Evolutionary conservation across 176 grass and related monocot genomes (phyloP), one percentile per base, ranked within the genome.

Genomic region (Oryza punctata): DNA sequence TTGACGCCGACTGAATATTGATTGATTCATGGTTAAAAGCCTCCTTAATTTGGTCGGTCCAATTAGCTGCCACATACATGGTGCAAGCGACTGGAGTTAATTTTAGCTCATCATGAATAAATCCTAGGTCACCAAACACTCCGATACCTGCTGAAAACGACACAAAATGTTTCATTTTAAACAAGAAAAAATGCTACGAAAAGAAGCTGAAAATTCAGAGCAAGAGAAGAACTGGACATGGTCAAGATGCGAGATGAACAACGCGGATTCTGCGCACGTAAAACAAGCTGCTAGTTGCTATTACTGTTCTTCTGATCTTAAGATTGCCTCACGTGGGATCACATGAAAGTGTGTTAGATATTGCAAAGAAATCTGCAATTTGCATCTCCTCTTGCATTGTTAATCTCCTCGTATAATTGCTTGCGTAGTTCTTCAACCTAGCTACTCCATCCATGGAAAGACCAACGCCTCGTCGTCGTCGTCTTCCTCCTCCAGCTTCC

Each of bases 251-350:
- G 0, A 64, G 18, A 38, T 45, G 46, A 63, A 63, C 4, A 9
- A 83, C 21, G 59, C 59, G 70, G 70, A 75, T 83, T 75, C 73
- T 3, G 21, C 49, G 81, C 81, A 66, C 41, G 43, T 63, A 23
- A 61, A 24, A 61, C 57, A 11, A 52, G 60, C 40, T 65, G 28
- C 60, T 23, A 72, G 70, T 25, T 49, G 40, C 68, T 43, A 26
- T 15, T 70, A 2, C 50, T 30, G 65, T 30, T 70, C n/a, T 70
- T 41, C 66, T 71, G 66, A 70, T 38, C 11, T 57, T 33, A 69
- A 68, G 16, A 69, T 86, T 59, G 2, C 59, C 74, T 79, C 88
- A 90, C 89, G 84, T 83, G 84, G 84, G 21, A 33, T 84, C 79
- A 87, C 84, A 70, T 79, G 57, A 61, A 61, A 24, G 7, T 7